These are phyloP conservation scores for Lachancea dasiensis DNA, from an alignment of 805 yeast species.

Conservation along the genomic window DNA sequence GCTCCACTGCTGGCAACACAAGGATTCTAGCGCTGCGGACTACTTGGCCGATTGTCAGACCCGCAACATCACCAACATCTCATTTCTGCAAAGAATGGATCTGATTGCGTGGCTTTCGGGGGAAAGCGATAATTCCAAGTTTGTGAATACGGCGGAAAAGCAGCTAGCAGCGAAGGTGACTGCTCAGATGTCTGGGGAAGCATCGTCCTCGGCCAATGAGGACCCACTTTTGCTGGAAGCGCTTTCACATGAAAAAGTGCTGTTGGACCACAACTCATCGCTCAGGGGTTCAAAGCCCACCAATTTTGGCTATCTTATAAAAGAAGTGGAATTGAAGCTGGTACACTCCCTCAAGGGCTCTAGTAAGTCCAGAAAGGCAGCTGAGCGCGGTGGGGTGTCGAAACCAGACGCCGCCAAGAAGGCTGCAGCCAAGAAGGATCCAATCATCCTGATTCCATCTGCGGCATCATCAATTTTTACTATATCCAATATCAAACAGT, in stretches of 20 bases:
- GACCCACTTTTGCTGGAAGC: constrained; percentile 32
- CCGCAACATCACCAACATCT: constrained; percentile 58
- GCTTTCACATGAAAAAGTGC: constrained; percentile 39
- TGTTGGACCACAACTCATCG: constrained; percentile 54
- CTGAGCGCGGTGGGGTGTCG: constrained; percentile 16
- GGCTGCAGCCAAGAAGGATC: constrained; percentile 39
- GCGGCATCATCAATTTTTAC: constrained; percentile 69
- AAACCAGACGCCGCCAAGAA: constrained; percentile 12
- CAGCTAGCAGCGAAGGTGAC: background rate
- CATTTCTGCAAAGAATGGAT: constrained; percentile 81
- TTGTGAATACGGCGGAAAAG: constrained; percentile 27
- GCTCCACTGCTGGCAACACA: constrained; percentile 71
- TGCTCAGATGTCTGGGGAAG: background rate
- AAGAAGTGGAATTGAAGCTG: constrained; percentile 57
- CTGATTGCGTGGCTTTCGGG: constrained; percentile 78
- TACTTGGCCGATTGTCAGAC: constrained; percentile 70
- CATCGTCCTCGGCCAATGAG: constrained; percentile 12
- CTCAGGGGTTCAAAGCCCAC: constrained; percentile 62
- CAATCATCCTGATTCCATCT: constrained; percentile 72
- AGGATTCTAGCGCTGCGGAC: constrained; percentile 71
- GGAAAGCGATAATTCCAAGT: constrained; percentile 51
- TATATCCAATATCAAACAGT: constrained; percentile 57
- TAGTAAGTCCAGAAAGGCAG: constrained; percentile 22
- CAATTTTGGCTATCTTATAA: constrained; percentile 60
- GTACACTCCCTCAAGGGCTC: constrained; percentile 45